Evolutionary conservation across 495 filamentous ascomycete species (phyloP).

Genomic region (Pyronema omphalodes): DNA sequence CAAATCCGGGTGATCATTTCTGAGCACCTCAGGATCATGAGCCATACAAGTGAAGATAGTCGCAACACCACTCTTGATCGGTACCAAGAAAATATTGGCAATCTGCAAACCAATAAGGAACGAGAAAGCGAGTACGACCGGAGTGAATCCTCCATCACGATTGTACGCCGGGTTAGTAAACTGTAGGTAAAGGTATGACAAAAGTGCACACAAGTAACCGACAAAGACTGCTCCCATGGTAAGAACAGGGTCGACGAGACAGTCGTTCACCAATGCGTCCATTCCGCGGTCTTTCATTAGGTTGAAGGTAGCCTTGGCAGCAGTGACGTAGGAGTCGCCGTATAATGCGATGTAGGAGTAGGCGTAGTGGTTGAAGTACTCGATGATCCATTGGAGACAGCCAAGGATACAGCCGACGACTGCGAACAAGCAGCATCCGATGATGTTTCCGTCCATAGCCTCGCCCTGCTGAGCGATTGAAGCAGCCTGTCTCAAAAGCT

Average conservation of each 20-base stretch:
- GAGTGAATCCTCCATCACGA: conserved; percentile 37
- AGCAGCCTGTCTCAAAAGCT: conserved; percentile 58
- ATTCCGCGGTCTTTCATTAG: conserved; percentile 87
- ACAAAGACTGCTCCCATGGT: conserved; percentile 72
- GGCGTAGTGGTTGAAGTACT: conserved; percentile 67
- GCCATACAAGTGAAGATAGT: conserved; percentile 81
- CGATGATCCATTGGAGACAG: conserved; percentile 66
- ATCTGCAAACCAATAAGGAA: conserved; percentile 79
- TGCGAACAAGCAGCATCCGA: conserved; percentile 50
- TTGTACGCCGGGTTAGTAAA: conserved; percentile 70
- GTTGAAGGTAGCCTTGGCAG: conserved; percentile 73
- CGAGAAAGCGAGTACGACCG: conserved; percentile 62
- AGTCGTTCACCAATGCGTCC: conserved; percentile 77
- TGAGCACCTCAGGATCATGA: conserved; percentile 75
- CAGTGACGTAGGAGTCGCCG: conserved; percentile 65
- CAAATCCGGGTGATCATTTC: conserved; percentile 62
- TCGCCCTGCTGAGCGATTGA: conserved; percentile 50
- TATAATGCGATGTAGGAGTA: conserved; percentile 87
- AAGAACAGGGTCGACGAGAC: conserved; percentile 72
- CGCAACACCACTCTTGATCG: conserved; percentile 49
- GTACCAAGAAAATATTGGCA: conserved; percentile 71
- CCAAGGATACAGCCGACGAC: conserved; percentile 55
- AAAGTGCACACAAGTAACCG: conserved; percentile 58
- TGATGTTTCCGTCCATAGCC: conserved; percentile 45
- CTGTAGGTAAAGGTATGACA: conserved; percentile 69